Conservation (phyloP, 495 filamentous ascomycete species). For the Hyaloscypha bicolor region DNA sequence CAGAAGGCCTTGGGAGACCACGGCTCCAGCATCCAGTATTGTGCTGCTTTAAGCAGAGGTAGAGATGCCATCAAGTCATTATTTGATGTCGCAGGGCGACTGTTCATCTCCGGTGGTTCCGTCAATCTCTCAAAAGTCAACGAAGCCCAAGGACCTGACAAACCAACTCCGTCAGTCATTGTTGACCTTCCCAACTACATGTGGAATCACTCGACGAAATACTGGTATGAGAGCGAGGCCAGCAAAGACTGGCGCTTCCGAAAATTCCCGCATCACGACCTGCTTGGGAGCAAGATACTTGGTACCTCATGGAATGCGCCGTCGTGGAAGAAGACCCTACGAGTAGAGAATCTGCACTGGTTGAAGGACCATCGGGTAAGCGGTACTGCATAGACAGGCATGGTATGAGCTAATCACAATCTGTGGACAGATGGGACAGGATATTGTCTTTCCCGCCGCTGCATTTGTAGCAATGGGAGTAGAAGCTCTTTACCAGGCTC, state of each 20-base stretch:
- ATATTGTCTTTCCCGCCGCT: conserved; percentile 39
- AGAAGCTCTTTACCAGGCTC: conserved; percentile 41
- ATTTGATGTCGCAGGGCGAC: conserved; percentile 38
- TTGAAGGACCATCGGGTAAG: conserved; percentile 35
- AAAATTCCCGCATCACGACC: conserved; percentile 35
- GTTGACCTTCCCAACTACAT: conserved; percentile 41
- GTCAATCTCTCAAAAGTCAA: conserved; percentile 48
- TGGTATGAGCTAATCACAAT: background rate
- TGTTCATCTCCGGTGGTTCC: conserved; percentile 38
- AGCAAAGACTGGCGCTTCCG: conserved; percentile 36
- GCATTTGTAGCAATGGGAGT: conserved; percentile 55
- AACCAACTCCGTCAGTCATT: conserved; percentile 26
- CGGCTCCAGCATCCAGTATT: conserved; percentile 46
- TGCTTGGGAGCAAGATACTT: conserved; percentile 36
- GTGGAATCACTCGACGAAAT: conserved; percentile 36
- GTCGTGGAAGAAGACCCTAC: conserved; percentile 38
- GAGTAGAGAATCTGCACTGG: conserved; percentile 28
- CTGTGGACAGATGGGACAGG: conserved; percentile 12
- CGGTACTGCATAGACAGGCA: conserved; percentile 6
- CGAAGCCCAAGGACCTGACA: conserved; percentile 37
- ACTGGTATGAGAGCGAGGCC: conserved; percentile 39
- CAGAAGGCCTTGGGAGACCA: too few relatives aligned
- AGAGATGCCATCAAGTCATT: conserved; percentile 39
- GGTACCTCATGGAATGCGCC: conserved; percentile 35
- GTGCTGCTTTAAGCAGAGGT: conserved; percentile 37